A percentile compares a stretch with the other conserved stretches of the same genome.
Evolutionary conservation across 495 filamentous ascomycete species (phyloP).

Genomic region (Talaromyces ruber): DNA sequence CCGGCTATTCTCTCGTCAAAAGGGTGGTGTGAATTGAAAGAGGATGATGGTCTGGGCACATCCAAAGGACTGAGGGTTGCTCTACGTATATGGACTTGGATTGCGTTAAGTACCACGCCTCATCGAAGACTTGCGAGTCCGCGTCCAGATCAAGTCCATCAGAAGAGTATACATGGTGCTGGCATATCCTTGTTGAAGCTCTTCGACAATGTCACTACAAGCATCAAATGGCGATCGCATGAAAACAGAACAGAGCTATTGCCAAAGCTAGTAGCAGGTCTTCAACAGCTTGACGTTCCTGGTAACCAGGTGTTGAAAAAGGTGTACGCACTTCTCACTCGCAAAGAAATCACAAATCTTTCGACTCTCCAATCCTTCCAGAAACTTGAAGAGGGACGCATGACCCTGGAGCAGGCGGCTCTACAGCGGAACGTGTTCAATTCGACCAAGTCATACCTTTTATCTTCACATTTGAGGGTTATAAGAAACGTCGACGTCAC

Average conservation of each 20-base stretch:
- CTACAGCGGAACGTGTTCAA: slow-evolving; percentile 18
- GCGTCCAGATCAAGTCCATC: not conserved
- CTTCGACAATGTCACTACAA: slow-evolving; percentile 16
- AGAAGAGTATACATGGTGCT: slow-evolving; percentile 14
- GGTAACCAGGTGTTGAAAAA: slow-evolving; percentile 21
- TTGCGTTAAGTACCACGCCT: slow-evolving; percentile 17
- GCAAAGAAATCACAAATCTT: not conserved
- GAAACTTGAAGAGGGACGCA: slow-evolving; percentile 20
- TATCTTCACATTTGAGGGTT: slow-evolving; percentile 20
- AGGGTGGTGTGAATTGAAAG: slow-evolving; percentile 16
- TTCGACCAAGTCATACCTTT: slow-evolving; percentile 16
- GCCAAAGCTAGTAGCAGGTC: slow-evolving; percentile 18
- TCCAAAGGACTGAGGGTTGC: slow-evolving; percentile 2
- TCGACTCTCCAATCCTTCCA: slow-evolving; percentile 13
- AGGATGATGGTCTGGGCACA: not conserved
- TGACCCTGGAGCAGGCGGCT: slow-evolving; percentile 24
- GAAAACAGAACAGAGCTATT: slow-evolving; percentile 12
- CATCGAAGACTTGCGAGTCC: not conserved
- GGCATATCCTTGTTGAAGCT: slow-evolving; percentile 21
- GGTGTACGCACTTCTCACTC: slow-evolving; percentile 4
- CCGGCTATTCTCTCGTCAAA: slow-evolving; percentile 15
- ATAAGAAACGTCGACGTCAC: slow-evolving; percentile 28
- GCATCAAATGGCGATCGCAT: not conserved
- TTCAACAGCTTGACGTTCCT: slow-evolving; percentile 26
- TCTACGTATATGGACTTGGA: slow-evolving; percentile 29